These are phyloP conservation scores for grape (Vitis vinifera) DNA, from an alignment of 164 flowering plant species.

Conservation along the genomic window DNA sequence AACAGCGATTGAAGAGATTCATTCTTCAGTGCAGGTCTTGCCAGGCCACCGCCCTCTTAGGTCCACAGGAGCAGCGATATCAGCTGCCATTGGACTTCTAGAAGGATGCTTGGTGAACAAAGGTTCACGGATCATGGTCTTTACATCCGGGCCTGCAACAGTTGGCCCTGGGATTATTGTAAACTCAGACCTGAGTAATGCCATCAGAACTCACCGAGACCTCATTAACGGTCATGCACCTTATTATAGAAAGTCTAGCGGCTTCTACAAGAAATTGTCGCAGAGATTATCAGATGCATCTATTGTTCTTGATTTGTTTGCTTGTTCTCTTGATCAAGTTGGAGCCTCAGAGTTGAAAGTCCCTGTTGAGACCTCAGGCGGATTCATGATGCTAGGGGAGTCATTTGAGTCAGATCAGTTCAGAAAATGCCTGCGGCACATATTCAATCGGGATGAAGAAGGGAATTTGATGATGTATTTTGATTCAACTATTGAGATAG, in stretches of 20 bases:
- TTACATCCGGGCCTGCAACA: constrained; percentile 94
- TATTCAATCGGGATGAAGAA: constrained; percentile 59
- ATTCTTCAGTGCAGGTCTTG: constrained; percentile 24
- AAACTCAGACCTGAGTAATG: constrained; percentile 48
- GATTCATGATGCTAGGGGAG: constrained; percentile 78
- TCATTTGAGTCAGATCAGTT: constrained; percentile 79
- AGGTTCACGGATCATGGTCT: constrained; percentile 82
- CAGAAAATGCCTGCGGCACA: constrained; percentile 63
- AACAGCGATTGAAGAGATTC: constrained; percentile 77
- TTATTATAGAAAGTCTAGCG: constrained; percentile 46
- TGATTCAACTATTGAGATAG: constrained; percentile 77
- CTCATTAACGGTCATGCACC: constrained; percentile 60
- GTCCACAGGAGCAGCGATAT: constrained; percentile 81
- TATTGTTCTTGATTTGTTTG: constrained; percentile 82
- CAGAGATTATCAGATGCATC: constrained; percentile 65
- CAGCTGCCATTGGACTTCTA: constrained; percentile 73
- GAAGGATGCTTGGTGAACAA: constrained; percentile 65
- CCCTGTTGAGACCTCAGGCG: constrained; percentile 83
- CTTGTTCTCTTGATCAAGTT: constrained; percentile 92
- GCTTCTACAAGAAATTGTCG: constrained; percentile 61
- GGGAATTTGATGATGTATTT: constrained; percentile 72
- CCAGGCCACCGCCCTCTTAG: constrained; percentile 75
- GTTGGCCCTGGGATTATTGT: constrained; percentile 85
- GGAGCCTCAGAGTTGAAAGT: constrained; percentile 76
- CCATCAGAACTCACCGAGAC: constrained; percentile 80